Percentiles rank a stretch among this genome's conserved stretches.
phyloP scores from a whole-genome alignment of 2,329 filamentous ascomycete genomes.

The Fusarium mangiferae region DNA sequence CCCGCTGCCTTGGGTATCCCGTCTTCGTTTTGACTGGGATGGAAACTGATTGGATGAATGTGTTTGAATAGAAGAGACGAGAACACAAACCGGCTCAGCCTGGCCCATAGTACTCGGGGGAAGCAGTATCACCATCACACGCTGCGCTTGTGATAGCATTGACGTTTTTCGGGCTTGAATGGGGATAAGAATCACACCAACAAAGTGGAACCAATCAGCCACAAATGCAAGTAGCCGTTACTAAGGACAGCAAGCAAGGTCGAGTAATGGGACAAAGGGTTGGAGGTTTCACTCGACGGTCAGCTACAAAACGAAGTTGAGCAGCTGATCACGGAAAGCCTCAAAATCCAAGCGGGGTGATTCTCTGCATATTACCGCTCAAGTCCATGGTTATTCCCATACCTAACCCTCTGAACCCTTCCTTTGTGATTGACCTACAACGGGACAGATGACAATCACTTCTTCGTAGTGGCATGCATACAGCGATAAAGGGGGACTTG shows the following conservation, averaged over 20 bases:
- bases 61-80: constrained; percentile 17
- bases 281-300: neutral
- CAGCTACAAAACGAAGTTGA: neutral
- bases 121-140: constrained; percentile 13
- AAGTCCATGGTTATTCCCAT: neutral
- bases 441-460: neutral
- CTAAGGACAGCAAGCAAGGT: neutral
- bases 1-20: constrained; percentile 32
- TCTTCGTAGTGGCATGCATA: neutral
- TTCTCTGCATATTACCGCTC: neutral
- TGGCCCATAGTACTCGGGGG: neutral
- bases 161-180: neutral
- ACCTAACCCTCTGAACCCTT: neutral
- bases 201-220: constrained; percentile 25
- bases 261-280: neutral
- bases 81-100: constrained; percentile 3
- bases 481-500: neutral
- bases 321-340: constrained; percentile 3
- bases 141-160: constrained; percentile 8
- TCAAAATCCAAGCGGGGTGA: constrained; percentile 4
- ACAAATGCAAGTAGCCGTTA: constrained; percentile 19
- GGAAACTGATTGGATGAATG: constrained; percentile 18
- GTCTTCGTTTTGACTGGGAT: neutral
- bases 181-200: constrained; percentile 8
- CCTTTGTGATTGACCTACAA: neutral